Evolutionary conservation across 1,284 basidiomycete species (phyloP).

Genomic region (Fistulina hepatica): DNA sequence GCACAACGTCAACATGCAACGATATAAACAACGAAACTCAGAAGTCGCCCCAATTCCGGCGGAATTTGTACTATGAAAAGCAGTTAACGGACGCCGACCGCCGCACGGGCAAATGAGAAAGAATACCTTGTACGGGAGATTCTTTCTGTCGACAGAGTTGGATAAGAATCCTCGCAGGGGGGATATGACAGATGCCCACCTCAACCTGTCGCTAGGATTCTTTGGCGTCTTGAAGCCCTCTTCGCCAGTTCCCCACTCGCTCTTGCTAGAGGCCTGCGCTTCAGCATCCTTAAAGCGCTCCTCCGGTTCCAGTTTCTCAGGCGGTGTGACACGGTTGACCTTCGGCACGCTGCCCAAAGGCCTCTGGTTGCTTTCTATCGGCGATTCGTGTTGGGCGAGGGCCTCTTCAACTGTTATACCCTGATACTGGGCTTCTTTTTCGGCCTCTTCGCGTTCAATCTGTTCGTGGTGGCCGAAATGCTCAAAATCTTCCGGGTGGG

Average conservation of each 20-base stretch:
- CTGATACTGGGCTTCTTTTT: conserved; percentile 71
- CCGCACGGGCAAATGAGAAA: conserved; percentile 8
- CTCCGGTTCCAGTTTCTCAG: conserved; percentile 56
- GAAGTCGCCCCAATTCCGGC: conserved; percentile 76
- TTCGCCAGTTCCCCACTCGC: conserved; percentile 63
- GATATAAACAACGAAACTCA: conserved; percentile 22
- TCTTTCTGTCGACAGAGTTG: conserved; percentile 38
- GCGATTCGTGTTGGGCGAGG: conserved; percentile 36
- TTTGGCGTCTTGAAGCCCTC: conserved; percentile 68
- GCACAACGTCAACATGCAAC: no score
- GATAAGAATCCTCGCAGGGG: conserved; percentile 4
- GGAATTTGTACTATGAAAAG: conserved; percentile 73
- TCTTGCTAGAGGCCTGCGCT: conserved; percentile 37
- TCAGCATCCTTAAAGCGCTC: conserved; percentile 46
- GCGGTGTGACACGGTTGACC: conserved; percentile 43
- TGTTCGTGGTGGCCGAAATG: conserved; percentile 82
- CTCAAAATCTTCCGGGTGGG: conserved; percentile 82
- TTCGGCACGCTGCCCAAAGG: conserved; percentile 30
- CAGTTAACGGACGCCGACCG: no score
- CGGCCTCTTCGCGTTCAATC: conserved; percentile 83
- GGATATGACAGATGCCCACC: conserved; percentile 29
- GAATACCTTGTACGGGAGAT: conserved; percentile 76
- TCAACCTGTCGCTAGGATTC: conserved; percentile 56
- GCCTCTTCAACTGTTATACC: conserved; percentile 69
- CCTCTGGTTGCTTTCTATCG: conserved; percentile 16